Evolutionary conservation across 257 asterid genomes (phyloP).

Genomic region (Cynanchum wilfordii): DNA sequence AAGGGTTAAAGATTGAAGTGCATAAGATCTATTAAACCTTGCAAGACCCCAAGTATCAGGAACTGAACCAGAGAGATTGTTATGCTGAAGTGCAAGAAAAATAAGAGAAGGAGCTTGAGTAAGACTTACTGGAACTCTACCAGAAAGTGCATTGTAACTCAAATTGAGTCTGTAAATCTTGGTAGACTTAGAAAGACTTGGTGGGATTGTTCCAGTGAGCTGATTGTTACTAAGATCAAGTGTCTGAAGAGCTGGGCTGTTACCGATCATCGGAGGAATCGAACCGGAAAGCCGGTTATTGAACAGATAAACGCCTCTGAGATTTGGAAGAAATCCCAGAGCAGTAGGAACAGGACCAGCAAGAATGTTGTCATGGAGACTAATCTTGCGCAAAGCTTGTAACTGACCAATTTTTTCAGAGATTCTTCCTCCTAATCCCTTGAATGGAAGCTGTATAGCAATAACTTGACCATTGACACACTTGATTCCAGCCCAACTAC

Average conservation of each 20-base stretch:
- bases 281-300: conserved; percentile 77
- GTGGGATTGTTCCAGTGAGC: conserved; percentile 45
- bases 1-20: conserved; percentile 40
- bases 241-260: conserved; percentile 55
- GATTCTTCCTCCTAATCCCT: conserved; percentile 64
- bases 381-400: conserved; percentile 63
- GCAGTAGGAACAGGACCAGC: conserved; percentile 61
- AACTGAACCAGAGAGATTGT: conserved; percentile 64
- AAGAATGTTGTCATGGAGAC: conserved; percentile 73
- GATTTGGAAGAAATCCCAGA: conserved; percentile 54
- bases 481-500: conserved; percentile 76
- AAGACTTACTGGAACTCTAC: conserved; percentile 51
- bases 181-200: conserved; percentile 52
- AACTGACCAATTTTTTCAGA: conserved; percentile 71
- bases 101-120: conserved; percentile 47
- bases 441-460: conserved; percentile 67
- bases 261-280: conserved; percentile 57
- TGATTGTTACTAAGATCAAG: conserved; percentile 83
- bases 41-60: conserved; percentile 51
- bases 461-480: conserved; percentile 65
- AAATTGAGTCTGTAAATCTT: conserved; percentile 61
- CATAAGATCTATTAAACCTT: conserved; percentile 25
- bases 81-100: conserved; percentile 71
- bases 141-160: conserved; percentile 70
- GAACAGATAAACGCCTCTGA: conserved; percentile 78